phyloP scores from a whole-genome alignment of 2,329 filamentous ascomycete genomes.

The Fusarium sp. region DNA sequence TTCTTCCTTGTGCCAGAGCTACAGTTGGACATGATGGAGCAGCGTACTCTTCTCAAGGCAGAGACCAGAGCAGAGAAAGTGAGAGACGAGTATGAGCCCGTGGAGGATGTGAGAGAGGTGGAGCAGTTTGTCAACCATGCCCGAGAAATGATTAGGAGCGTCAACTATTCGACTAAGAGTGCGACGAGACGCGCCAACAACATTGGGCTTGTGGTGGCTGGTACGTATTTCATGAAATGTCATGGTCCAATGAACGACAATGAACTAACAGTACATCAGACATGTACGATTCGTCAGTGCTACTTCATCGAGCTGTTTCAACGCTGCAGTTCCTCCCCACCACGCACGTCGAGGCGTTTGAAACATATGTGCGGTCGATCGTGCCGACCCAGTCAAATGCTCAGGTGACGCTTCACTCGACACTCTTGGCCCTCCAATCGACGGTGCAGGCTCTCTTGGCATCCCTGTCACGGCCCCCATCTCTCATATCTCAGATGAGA shows the following conservation, averaged over 20 bases:
- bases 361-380: conserved; percentile 76
- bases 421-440: conserved; percentile 82
- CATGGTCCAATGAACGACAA: conserved; percentile 24
- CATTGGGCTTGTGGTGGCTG: conserved; percentile 72
- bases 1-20: conserved; percentile 98
- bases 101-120: conserved; percentile 86
- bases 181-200: conserved; percentile 84
- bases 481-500: conserved; percentile 82
- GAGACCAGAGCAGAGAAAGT: conserved; percentile 86
- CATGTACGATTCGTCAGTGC: conserved; percentile 73
- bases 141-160: conserved; percentile 85
- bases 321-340: conserved; percentile 75
- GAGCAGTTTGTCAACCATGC: conserved; percentile 94
- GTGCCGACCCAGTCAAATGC: conserved; percentile 79
- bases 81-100: conserved; percentile 87
- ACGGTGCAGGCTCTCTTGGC: conserved; percentile 85
- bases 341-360: conserved; percentile 76
- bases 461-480: conserved; percentile 82
- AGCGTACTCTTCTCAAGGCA: conserved; percentile 88
- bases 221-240: conserved; percentile 54
- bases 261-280: conserved; percentile 61
- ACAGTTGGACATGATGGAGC: conserved; percentile 88
- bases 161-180: conserved; percentile 86
- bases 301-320: conserved; percentile 65
- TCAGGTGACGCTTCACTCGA: conserved; percentile 77